These are phyloP conservation scores for Lagerstroemia fauriei DNA, from an alignment of 441 rosid genomes.

Conservation along the genomic window DNA sequence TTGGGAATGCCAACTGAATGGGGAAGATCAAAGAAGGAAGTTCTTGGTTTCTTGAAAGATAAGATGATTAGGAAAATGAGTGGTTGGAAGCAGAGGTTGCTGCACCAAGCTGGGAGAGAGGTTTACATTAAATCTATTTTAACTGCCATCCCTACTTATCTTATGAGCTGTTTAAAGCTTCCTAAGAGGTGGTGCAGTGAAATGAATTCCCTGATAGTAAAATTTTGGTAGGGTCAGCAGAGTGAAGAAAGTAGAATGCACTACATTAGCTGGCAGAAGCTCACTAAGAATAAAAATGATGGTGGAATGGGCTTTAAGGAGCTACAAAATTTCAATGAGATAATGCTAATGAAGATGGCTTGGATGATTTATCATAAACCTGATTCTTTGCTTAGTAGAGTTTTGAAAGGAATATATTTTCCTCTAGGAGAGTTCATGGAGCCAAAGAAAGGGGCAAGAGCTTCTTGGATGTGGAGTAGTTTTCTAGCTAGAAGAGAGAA, in stretches of 20 bases:
- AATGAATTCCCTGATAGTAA: background rate
- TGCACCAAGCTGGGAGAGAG: background rate
- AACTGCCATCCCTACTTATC: background rate
- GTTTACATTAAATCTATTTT: background rate
- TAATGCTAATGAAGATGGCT: background rate
- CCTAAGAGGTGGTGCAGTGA: background rate
- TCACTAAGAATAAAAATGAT: background rate
- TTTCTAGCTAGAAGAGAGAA: no score
- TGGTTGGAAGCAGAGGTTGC: background rate
- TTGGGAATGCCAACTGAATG: background rate
- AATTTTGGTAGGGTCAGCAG: background rate
- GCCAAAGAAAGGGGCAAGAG: no score
- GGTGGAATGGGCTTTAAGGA: background rate
- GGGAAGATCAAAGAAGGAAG: background rate
- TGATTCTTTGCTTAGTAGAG: background rate
- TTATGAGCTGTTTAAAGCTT: background rate
- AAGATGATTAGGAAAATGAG: background rate
- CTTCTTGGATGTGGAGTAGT: no score
- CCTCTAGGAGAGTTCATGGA: background rate
- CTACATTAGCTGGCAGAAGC: background rate
- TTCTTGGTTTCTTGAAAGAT: background rate
- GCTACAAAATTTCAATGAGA: background rate
- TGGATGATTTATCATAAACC: background rate
- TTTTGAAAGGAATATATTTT: background rate
- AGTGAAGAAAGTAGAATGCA: background rate